Evolutionary conservation across 257 asterid species (phyloP).

Genomic region (Voacanga thouarsii): DNA sequence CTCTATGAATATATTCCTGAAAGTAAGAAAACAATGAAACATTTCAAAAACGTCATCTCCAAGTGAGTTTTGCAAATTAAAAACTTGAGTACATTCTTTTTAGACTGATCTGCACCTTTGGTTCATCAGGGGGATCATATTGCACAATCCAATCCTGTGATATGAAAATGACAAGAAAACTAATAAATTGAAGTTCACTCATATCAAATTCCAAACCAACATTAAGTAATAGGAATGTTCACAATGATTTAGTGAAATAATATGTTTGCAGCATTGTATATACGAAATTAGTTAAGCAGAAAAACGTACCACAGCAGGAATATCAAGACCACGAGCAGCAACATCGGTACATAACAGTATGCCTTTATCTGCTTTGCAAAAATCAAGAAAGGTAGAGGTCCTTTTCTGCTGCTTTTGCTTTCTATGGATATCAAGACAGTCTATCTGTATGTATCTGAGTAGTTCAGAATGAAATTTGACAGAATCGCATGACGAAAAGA

Average conservation of each 20-base stretch:
- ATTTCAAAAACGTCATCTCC: constrained; percentile 3
- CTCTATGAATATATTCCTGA: constrained; percentile 95
- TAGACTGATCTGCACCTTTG: too few relatives aligned
- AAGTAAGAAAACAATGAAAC: constrained; percentile 20
- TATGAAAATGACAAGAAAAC: constrained; percentile 13
- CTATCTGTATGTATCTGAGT: constrained; percentile 66
- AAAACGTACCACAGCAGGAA: constrained; percentile 86
- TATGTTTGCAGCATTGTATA: background rate
- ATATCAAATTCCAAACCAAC: background rate
- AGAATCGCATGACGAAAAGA: constrained; percentile 89
- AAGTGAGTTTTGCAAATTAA: background rate
- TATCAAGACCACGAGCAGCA: constrained; percentile 99
- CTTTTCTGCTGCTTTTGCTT: constrained; percentile 95
- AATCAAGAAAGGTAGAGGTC: constrained; percentile 75
- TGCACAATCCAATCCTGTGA: too few relatives aligned
- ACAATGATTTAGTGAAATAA: background rate
- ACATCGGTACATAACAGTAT: constrained; percentile 89
- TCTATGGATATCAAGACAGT: constrained; percentile 81
- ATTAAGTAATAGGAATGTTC: background rate
- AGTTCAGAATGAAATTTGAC: constrained; percentile 89
- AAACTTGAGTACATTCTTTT: too few relatives aligned
- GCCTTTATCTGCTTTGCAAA: constrained; percentile 83
- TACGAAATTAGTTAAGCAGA: constrained; percentile 5
- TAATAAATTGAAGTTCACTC: background rate
- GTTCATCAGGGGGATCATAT: too few relatives aligned